Conservation (phyloP, 2,329 filamentous ascomycete species). For the Ophiosphaerella korrae region DNA sequence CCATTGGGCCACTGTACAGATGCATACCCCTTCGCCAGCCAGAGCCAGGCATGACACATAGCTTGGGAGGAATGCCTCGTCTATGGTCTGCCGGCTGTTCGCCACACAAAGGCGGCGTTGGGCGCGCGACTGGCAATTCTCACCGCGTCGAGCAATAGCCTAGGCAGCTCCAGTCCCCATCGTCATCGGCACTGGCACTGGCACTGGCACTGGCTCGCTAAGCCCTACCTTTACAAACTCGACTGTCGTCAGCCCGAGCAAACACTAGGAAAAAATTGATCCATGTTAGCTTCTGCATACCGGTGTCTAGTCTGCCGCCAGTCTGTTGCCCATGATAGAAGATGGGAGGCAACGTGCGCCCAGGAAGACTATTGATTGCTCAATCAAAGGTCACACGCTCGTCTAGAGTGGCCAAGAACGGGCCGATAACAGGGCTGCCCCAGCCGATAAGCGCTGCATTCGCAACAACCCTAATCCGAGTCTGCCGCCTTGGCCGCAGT, state of each 20-base stretch:
- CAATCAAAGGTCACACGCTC: too few species aligned
- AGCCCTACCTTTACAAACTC: background rate
- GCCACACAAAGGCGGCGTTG: too few species aligned
- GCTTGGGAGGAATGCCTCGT: too few species aligned
- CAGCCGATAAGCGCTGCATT: too few species aligned
- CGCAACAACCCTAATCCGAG: background rate
- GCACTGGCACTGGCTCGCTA: constrained; percentile 2
- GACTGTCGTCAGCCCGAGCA: too few species aligned
- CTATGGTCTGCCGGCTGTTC: too few species aligned
- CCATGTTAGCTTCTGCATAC: constrained; percentile 1
- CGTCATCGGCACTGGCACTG: constrained; percentile 2
- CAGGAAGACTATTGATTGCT: too few species aligned
- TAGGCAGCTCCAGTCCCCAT: background rate
- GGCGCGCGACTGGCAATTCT: background rate
- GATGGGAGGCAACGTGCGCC: too few species aligned
- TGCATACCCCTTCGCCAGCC: background rate
- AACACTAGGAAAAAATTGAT: constrained; percentile 4
- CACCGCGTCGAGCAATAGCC: constrained; percentile 1
- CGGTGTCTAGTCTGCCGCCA: background rate
- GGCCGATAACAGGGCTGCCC: too few species aligned
- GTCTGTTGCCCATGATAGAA: background rate
- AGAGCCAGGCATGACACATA: constrained; percentile 1
- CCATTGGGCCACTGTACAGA: background rate
- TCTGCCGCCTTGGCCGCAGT: background rate
- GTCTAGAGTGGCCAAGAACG: too few species aligned